These are phyloP conservation scores for Lunularia cruciata DNA, from an alignment of 225 moss, liverwort and hornwort genomes.

Conservation along the genomic window DNA sequence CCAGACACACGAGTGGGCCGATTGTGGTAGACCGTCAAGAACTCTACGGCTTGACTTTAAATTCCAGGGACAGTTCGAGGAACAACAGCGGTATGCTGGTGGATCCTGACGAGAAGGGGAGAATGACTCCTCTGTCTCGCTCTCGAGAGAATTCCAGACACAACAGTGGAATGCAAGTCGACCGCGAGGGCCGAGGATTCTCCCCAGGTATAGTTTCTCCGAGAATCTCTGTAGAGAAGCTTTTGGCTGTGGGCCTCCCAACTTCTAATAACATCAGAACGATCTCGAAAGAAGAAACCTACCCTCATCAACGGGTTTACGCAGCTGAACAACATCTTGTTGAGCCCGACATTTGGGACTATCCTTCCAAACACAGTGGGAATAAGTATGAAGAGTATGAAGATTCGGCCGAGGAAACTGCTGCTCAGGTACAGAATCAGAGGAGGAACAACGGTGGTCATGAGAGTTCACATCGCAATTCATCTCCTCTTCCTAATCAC, in stretches of 20 bases:
- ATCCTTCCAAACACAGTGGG: not conserved
- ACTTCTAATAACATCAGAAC: constrained; percentile 11
- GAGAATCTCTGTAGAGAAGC: constrained; percentile 6
- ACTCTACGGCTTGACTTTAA: not conserved
- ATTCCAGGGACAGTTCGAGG: not conserved
- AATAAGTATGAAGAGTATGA: not conserved
- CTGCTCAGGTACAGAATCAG: not conserved
- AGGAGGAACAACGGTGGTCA: not conserved
- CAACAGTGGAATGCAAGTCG: constrained; percentile 21
- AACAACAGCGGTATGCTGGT: constrained; percentile 10
- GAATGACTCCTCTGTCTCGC: not conserved
- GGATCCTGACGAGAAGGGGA: not conserved
- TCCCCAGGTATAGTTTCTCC: not conserved
- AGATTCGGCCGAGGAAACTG: not conserved
- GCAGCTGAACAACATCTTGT: not conserved
- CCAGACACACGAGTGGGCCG: constrained; percentile 13
- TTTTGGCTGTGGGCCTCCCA: not conserved
- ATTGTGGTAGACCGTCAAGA: constrained; percentile 7
- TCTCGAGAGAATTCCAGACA: not conserved
- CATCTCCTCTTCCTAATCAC: not conserved
- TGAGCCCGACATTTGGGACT: not conserved
- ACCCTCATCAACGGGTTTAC: not conserved
- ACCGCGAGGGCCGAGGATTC: constrained; percentile 1
- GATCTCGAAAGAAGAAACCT: constrained; percentile 1
- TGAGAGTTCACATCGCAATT: not conserved